These are phyloP conservation scores for Verbena officinalis DNA, from an alignment of 257 asterid species.

Conservation along the genomic window DNA sequence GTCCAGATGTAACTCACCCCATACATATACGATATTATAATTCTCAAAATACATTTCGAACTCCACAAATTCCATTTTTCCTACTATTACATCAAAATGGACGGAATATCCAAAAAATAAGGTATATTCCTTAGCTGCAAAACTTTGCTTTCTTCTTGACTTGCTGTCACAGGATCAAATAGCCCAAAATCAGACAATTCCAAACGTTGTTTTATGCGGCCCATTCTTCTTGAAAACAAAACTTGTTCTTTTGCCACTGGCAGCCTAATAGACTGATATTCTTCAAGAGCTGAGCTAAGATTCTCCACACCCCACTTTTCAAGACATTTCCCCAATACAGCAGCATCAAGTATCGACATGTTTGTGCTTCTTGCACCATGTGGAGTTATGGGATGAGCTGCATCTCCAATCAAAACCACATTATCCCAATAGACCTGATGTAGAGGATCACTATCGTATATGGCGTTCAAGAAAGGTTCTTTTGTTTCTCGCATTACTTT, in stretches of 20 bases:
- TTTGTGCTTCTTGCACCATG: constrained; percentile 85
- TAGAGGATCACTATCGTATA: constrained; percentile 70
- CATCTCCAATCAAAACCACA: constrained; percentile 71
- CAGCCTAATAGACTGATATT: constrained; percentile 63
- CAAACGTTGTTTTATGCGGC: constrained; percentile 71
- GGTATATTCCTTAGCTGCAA: constrained; percentile 71
- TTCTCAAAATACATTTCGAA: no score
- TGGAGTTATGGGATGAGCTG: constrained; percentile 86
- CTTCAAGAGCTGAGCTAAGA: constrained; percentile 57
- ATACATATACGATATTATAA: no score
- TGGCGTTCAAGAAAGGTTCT: constrained; percentile 71
- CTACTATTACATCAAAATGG: constrained; percentile 40
- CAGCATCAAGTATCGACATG: constrained; percentile 82
- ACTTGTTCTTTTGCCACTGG: constrained; percentile 63
- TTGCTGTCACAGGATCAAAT: constrained; percentile 54
- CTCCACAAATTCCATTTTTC: no score
- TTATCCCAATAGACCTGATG: constrained; percentile 57
- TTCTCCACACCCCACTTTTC: constrained; percentile 54
- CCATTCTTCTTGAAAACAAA: constrained; percentile 62
- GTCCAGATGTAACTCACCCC: no score
- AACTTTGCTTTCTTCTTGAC: constrained; percentile 47
- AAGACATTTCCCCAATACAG: constrained; percentile 70
- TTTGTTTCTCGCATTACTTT: constrained; percentile 58
- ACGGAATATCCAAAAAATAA: constrained; percentile 51
- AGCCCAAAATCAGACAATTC: constrained; percentile 37